Evolutionary conservation across 148 eudicot species (phyloP), one percentile per base, ranked within the genome.

Genomic region (Amaranthus palmeri): DNA sequence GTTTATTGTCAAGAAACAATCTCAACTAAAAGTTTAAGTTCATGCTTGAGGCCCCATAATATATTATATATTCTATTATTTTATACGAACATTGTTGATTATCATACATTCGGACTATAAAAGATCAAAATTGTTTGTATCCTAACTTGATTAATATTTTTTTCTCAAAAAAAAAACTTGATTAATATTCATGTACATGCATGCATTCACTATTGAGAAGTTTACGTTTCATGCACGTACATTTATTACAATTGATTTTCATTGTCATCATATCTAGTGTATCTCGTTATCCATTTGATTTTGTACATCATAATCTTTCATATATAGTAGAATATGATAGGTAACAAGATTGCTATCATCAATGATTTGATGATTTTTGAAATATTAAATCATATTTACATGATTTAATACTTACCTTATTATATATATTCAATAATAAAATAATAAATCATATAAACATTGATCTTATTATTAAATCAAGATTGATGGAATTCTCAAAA

Each of bases 131-230:
- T 17, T 58, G 17, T 25, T 58, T 58, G 4, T 41, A 25, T 58
- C 61, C 42, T 0, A 11, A 57, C 61, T 57, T 58, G 42, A 7
- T 17, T 58, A 25, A 25, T n/a, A n/a, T n/a, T n/a, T n/a, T n/a
- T n/a, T n/a, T n/a, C n/a, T n/a, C n/a, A n/a, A n/a, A n/a, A n/a
- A n/a, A n/a, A n/a, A n/a, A n/a, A n/a, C n/a, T n/a, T n/a, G n/a
- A n/a, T n/a, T n/a, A n/a, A n/a, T n/a, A n/a, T n/a, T 6, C 45
- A 62, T 62, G 66, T 43, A 8, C 66, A 62, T 44, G 66, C 66
- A 62, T 49, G 44, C 8, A 18, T 8, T 4, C 45, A 10, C 17
- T 62, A 41, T 62, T 42, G 49, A 40, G 65, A 61, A 41, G 46
- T 36, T 6, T 56, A 14, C 60, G 60, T 56, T 0, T 17, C 9